A percentile compares a stretch with the other conserved stretches of the same genome.
phyloP scores from a whole-genome alignment of 1,284 basidiomycete species.

The Ceratobasidium sp. region DNA sequence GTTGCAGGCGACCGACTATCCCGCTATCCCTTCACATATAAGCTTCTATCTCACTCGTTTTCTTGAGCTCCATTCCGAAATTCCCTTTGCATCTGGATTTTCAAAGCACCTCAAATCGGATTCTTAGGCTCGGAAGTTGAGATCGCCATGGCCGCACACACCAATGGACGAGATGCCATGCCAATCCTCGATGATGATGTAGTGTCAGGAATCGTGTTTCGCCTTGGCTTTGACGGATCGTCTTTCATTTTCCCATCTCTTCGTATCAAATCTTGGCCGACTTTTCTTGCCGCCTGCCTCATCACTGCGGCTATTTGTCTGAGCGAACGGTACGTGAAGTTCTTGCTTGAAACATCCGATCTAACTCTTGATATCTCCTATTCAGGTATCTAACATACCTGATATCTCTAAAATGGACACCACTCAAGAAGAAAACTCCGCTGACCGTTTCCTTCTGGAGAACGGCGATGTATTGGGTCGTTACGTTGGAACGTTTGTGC shows the following conservation, averaged over 20 bases:
- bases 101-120: too few species aligned
- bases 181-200: neutral
- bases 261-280: constrained; percentile 56
- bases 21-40: neutral
- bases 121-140: neutral
- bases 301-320: constrained; percentile 61
- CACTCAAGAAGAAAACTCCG: constrained; percentile 52
- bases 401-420: constrained; percentile 58
- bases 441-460: constrained; percentile 61
- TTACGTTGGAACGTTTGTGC: constrained; percentile 66
- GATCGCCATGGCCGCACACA: neutral
- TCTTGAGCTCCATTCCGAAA: too few species aligned
- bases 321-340: constrained; percentile 60
- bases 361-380: neutral
- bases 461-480: constrained; percentile 61
- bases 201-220: constrained; percentile 9
- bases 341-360: neutral
- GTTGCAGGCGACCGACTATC: constrained; percentile 23
- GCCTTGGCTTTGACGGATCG: constrained; percentile 28
- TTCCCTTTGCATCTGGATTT: too few species aligned
- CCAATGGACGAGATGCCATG: neutral
- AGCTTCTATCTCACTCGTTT: too few species aligned
- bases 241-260: constrained; percentile 20
- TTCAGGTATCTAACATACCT: constrained; percentile 60
- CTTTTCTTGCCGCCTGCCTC: constrained; percentile 56